Base-by-base conservation (phyloP, 177 flowering plant genomes). In the Vitis hybrid region DNA sequence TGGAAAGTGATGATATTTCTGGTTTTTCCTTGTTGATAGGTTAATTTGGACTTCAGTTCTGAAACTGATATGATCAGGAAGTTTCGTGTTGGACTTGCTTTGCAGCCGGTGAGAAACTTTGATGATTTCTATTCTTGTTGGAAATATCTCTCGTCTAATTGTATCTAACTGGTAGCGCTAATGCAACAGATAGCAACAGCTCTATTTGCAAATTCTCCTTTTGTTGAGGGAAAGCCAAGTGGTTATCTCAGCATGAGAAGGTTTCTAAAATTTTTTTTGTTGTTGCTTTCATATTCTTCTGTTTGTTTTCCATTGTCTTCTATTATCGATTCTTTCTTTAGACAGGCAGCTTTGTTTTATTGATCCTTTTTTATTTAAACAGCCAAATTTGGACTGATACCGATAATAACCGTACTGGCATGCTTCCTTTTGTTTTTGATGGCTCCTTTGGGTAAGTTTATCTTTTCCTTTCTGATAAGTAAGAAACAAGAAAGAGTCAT, bases 381-480 rank as follows among this genome's bases (percentile, higher is more conserved):
- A 96, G 99, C 80, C 97, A 93, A 46, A 90, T 92, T 32, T 94
- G 98, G 99, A 87, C 92, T 59, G 97, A 90, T 73, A 91, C 97
- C 67, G 99, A 96, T 64, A 93, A 91, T 57, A 82, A 90, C 64
- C 95, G 99, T 2, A 35, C 97, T 66, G 99, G 99, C 70, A 96
- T 96, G 99, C 97, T 96, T 78, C 99, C 99, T 24, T 96, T 96
- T 79, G 99, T 96, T 60, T 96, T 96, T 84, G 93, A 90, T 62
- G 91, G 90, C 71, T 90, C 98, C 30, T 96, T 94, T 78, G 98
- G 99, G 98, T 96, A 80, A 84, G 85, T 73, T 48, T 56, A n/a
- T 59, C 27, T 60, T 32, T 65, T 30, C 52, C 14, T 50, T 40
- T 21, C 5, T 30, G 27, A 48, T 52, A 56, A 55, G 40, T 14